Percentiles rank a stretch among this genome's conserved stretches.
phyloP scores from a whole-genome alignment of 208 protist genomes.

The Leishmania tarentolae region DNA sequence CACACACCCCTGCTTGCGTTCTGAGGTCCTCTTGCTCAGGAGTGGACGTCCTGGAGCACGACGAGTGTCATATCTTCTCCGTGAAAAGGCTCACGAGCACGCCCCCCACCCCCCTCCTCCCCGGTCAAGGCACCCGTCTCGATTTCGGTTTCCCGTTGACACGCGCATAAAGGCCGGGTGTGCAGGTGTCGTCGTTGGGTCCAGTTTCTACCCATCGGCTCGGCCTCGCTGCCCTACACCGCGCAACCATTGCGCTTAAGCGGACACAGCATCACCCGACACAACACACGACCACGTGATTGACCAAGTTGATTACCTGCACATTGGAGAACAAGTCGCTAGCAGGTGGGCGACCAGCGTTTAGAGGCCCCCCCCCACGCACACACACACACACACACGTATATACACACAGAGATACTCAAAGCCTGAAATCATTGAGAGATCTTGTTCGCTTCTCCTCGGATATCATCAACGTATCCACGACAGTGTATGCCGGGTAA shows the following conservation, averaged over 20 bases:
- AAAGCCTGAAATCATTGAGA: too few relatives aligned
- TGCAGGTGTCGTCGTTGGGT: background rate
- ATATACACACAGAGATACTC: background rate
- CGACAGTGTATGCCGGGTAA: background rate
- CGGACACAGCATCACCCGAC: background rate
- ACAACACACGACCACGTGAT: too few relatives aligned
- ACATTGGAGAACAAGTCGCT: background rate
- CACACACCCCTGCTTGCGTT: background rate
- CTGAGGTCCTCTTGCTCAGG: background rate
- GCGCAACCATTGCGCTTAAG: background rate
- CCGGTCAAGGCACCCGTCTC: background rate
- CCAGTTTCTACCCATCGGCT: background rate
- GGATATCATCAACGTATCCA: background rate
- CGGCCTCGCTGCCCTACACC: background rate
- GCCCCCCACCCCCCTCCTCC: too few relatives aligned
- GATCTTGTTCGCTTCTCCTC: background rate
- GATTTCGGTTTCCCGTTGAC: background rate
- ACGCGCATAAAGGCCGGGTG: background rate
- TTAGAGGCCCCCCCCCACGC: background rate
- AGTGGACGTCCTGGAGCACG: background rate
- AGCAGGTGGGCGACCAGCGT: background rate
- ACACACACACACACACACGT: too few relatives aligned
- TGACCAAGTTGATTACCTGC: too few relatives aligned
- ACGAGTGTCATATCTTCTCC: too few relatives aligned
- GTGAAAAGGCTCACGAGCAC: too few relatives aligned